Base-by-base conservation (phyloP, 441 rosid species). In the Aquilaria agallochum region DNA sequence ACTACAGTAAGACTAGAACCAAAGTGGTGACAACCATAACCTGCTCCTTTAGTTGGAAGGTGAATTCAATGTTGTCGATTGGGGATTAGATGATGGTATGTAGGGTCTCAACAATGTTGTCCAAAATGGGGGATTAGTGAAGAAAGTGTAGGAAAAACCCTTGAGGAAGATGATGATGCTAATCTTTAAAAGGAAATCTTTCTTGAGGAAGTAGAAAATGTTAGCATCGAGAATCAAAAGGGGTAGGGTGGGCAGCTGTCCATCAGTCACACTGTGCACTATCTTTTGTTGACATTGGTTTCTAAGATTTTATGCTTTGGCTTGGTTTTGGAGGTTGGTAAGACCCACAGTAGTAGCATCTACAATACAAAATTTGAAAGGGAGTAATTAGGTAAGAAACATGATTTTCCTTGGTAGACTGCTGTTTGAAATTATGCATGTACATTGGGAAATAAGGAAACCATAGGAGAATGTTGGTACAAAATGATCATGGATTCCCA, bases 141-240 rank as follows among this genome's bases (percentile, higher is more conserved):
- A 87, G 53, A 87, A 65, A 8, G 66, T 31, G 15, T 46, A 63
- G 33, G 86, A 75, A 67, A 81, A 85, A 42, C 88, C 95, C 49
- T 93, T 97, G 15, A 93, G 85, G 72, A 90, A 81, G 68, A 87
- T 62, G 9, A 88, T 65, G 78, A 93, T 86, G 31, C 91, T 69
- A 77, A 83, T 78, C 69, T 90, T 93, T 67, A 68, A 69, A 57
- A 88, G 82, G 63, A 81, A 87, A 12, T 93, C 97, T 49, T 86
- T 87, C 62, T 68, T 80, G 48, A 83, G 71, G 55, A 93, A 80
- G 52, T 82, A 78, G 1, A 84, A 58, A 73, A 93, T 75, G 56
- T 92, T 87, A 1, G 73, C 27, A 78, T 67, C 90, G 95, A 56
- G 70, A 59, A 32, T 86, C 62, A 30, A 81, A 62, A 14, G 75